These are phyloP conservation scores for Lobosporangium transversale DNA, from an alignment of 192 early-diverging fungal genomes.

Conservation along the genomic window DNA sequence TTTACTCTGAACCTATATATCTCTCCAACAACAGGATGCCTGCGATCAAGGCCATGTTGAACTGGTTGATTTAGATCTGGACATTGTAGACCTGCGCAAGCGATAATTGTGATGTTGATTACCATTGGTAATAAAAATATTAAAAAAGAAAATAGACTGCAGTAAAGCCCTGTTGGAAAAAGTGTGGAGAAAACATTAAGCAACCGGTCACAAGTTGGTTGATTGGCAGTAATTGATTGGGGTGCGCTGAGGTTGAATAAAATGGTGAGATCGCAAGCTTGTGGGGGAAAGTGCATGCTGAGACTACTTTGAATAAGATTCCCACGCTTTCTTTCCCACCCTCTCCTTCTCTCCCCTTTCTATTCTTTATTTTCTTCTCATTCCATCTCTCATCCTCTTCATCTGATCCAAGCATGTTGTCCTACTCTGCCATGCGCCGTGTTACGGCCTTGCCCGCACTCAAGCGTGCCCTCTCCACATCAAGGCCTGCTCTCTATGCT, in stretches of 20 bases:
- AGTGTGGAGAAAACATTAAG: background rate
- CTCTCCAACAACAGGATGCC: conserved; percentile 44
- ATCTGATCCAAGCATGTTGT: conserved; percentile 24
- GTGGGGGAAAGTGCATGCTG: conserved; percentile 6
- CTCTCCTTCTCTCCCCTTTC: background rate
- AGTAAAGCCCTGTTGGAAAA: background rate
- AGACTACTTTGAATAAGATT: no score
- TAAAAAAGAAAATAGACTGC: background rate
- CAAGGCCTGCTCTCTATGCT: conserved; percentile 37
- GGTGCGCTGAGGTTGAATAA: no score
- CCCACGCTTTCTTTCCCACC: background rate
- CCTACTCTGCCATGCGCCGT: conserved; percentile 46
- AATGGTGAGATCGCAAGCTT: no score
- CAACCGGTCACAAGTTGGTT: no score
- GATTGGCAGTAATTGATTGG: no score
- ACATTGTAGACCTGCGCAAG: conserved; percentile 49
- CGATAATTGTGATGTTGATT: no score
- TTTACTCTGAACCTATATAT: no score
- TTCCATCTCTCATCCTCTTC: background rate
- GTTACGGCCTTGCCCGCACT: conserved; percentile 39
- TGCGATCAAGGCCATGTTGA: conserved; percentile 45
- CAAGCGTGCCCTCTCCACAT: conserved; percentile 49
- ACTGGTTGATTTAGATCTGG: conserved; percentile 38
- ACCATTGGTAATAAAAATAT: background rate
- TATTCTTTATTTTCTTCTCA: background rate